Evolutionary conservation across 148 eudicot genomes (phyloP), one percentile per base, ranked within the genome.

Genomic region (Rhododendron mucronatum): DNA sequence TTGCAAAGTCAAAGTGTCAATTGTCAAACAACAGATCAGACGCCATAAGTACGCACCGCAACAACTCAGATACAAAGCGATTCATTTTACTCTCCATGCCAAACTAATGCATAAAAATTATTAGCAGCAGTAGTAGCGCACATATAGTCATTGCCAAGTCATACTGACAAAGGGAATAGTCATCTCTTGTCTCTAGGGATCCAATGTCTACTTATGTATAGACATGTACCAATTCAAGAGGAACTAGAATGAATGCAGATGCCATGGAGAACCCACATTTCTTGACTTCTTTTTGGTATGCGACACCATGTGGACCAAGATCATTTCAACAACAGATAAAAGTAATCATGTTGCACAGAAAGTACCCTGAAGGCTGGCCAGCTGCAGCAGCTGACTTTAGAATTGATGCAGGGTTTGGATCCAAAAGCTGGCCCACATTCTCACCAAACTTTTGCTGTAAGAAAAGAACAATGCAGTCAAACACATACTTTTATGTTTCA

Each of bases 381-480:
- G 92, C 88, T 21, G 86, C 75, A 37, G 89, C 92, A 85, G 92
- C 88, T 80, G 97, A 89, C 80, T 92, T 94, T 37, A 93, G 85
- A 74, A 92, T 83, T 61, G 92, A 84, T 90, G 89, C 87, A 73
- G 89, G 90, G 89, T 85, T 90, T 80, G 89, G 93, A 87, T 94
- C 93, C 93, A 93, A 82, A 69, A 91, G 89, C 84, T 91, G 93
- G 86, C 89, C 89, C 85, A 89, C 88, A 88, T 87, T 89, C 69
- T 92, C 97, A 86, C 94, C 92, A 89, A 86, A 91, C 79, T 92
- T 88, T 92, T 91, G 94, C 97, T 94, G 93, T 88, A 91, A 89
- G 84, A n/a, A 82, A 84, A 48, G 33, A 53, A 81, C 26, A 35
- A 76, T 95, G 14, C 91, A 90, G 16, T 92, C 94, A 48, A 61